Conservation (phyloP, 2,329 filamentous ascomycete genomes). For the Fusarium secorum region DNA sequence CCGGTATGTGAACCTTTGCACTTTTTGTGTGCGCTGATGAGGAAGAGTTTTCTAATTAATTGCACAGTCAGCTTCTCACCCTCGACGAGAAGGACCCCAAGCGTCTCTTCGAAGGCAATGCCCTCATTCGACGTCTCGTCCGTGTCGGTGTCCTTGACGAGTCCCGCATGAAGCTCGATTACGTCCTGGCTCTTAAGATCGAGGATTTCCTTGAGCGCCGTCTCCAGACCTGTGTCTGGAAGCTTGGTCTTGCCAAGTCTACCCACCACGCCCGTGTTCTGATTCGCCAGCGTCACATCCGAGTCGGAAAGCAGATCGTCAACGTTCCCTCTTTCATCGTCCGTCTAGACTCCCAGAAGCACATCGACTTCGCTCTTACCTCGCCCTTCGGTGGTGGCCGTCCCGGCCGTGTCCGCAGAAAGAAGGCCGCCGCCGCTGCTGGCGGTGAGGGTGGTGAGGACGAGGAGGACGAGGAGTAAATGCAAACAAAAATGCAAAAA, state of each 20-base stretch:
- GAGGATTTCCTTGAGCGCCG: constrained; percentile 99
- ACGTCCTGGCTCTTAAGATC: constrained; percentile 98
- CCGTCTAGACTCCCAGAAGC: constrained; percentile 99
- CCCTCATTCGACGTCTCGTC: constrained; percentile 99
- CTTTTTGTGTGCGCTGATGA: not conserved
- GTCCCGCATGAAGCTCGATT: constrained; percentile 99
- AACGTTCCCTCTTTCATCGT: constrained; percentile 99
- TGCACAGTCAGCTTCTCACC: constrained; percentile 94
- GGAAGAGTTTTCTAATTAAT: constrained; percentile 35
- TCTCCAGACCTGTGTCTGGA: constrained; percentile 99
- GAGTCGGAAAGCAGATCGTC: constrained; percentile 99
- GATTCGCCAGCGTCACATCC: constrained; percentile 99
- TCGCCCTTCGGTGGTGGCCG: constrained; percentile 98
- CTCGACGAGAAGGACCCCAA: constrained; percentile 99
- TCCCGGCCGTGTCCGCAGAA: constrained; percentile 96
- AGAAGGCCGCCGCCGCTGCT: constrained; percentile 98
- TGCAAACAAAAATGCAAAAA: constrained; percentile 46
- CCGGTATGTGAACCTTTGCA: constrained; percentile 68
- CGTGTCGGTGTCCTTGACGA: constrained; percentile 99
- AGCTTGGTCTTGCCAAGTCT: constrained; percentile 99
- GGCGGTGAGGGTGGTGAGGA: constrained; percentile 80
- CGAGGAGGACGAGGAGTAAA: constrained; percentile 84
- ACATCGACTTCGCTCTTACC: constrained; percentile 98
- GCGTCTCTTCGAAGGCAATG: constrained; percentile 99
- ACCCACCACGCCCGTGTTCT: constrained; percentile 99